Conservation (phyloP, 306 rosid species). For the Neltuma alba region DNA sequence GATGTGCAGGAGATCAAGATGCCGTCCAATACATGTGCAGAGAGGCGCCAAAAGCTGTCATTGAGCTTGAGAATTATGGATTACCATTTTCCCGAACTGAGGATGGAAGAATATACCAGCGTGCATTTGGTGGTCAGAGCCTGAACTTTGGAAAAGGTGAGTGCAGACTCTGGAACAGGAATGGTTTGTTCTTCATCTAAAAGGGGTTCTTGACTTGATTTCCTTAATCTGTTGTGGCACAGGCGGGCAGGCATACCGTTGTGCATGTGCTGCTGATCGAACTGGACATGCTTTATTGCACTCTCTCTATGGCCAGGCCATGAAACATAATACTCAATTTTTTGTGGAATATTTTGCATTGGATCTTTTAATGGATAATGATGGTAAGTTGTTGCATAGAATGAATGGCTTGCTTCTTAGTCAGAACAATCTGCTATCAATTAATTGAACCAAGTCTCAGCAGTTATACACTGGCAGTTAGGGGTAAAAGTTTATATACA, state of each 20-base stretch:
- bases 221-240: constrained; percentile 38
- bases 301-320: constrained; percentile 90
- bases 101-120: constrained; percentile 89
- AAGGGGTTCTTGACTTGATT: constrained; percentile 29
- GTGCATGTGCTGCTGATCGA: constrained; percentile 98
- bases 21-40: constrained; percentile 97
- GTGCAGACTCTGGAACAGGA: constrained; percentile 21
- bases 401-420: constrained; percentile 9
- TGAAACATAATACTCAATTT: constrained; percentile 89
- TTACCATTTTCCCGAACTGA: constrained; percentile 88
- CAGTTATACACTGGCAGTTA: neutral
- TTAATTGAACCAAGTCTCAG: constrained; percentile 1
- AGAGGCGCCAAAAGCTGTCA: constrained; percentile 96
- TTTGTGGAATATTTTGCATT: constrained; percentile 91
- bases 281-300: constrained; percentile 92
- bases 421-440: constrained; percentile 7
- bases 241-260: constrained; percentile 96
- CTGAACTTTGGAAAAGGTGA: constrained; percentile 90
- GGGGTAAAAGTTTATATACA: neutral
- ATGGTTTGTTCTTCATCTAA: constrained; percentile 2
- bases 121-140: constrained; percentile 98
- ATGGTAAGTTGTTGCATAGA: constrained; percentile 56
- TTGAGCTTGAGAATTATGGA: constrained; percentile 91
- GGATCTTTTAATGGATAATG: constrained; percentile 79
- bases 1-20: constrained; percentile 84